Evolutionary conservation across 2,329 filamentous ascomycete genomes (phyloP), one percentile per base, ranked within the genome.

Genomic region (Fusarium sp.): DNA sequence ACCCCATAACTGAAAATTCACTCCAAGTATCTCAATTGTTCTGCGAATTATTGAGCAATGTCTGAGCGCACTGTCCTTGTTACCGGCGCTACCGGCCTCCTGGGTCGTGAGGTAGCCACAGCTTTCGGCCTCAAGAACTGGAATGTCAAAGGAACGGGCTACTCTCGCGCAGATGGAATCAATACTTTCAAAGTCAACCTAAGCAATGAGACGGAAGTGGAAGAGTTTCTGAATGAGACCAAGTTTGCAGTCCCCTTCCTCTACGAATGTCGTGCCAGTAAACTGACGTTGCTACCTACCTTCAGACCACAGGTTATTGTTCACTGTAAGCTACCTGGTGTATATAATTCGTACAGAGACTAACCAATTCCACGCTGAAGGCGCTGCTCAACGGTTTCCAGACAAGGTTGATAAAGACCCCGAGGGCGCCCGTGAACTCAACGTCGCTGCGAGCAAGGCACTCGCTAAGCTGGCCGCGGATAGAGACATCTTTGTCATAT

Each of bases 381-480:
- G 93, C 79, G 95, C 94, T 44, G 94, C 94, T 49, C 95, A 97
- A 81, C 90, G 94, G 69, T 97, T 92, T 77, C 94, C 95, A 4
- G 94, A 97, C 81, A 92, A 92, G 79, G 95, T 94, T 78, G 92
- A 94, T 76, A 88, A 89, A 72, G 90, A 97, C 79, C 94, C 94
- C 5, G 88, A 91, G 65, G 92, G 90, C 59, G 93, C 94, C 6
- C 88, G 88, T 67, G 87, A 87, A 22, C 85, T 97, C 76, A 97
- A 97, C 77, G 89, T 95, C 17, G 86, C 89, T 6, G 92, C 94
- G 5, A 92, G 93, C 50, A 83, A 85, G 52, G 82, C 83, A 13
- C 88, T 97, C 17, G 93, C 93, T 14, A 81, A 85, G 44, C 85
- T 90, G n/a, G 92, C 93, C 57, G 87, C 90, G 2, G 79, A 85